Base-by-base conservation (phyloP, 1,284 basidiomycete species). In the Pseudozyma sp. region DNA sequence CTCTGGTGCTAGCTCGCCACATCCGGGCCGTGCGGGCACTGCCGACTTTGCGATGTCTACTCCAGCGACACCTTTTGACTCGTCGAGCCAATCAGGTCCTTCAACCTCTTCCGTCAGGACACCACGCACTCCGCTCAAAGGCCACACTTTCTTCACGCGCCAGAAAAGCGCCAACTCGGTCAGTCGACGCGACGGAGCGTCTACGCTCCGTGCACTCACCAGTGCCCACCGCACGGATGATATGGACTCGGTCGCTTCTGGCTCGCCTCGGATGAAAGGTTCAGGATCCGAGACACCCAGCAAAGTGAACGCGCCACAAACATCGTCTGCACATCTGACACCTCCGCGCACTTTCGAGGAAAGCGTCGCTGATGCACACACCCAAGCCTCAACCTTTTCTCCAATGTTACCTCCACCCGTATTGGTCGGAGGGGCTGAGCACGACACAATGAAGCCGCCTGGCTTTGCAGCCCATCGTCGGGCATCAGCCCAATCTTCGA, bases 61-160 rank as follows among this genome's bases (percentile, higher is more conserved):
- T 31, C 61, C 65, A 9, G 56, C 36, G 12, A 69, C 59, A 3
- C 70, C 70, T 5, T 52, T 65, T 36, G 70, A 73, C 61, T 64
- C 58, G 14, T 64, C 64, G 1, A 67, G 61, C 43, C 51, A 52
- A n/a, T 70, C 71, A 9, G 59, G 55, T 5, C 55, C 62, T 0
- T 63, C 71, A 7, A 56, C 66, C 8, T 65, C 65, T 1, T 54
- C 60, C 3, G 48, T 61, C 5, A 51, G 72, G 13, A 70, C 64
- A 21, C 68, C 68, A 21, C 63, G 73, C 9, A 71, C 73, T 4
- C 73, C 73, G 13, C 58, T 71, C 42, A 59, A 59, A n/a, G 73
- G 65, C 8, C 65, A 65, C 49, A 48, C 51, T 10, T 76, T 76
- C 59, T 76, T 76, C 50, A 44, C 59, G 25, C 61, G 69, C 3